Evolutionary conservation across 352 stramenopile species (phyloP), one percentile per base, ranked within the genome.

Genomic region (Pythium aristosporum): DNA sequence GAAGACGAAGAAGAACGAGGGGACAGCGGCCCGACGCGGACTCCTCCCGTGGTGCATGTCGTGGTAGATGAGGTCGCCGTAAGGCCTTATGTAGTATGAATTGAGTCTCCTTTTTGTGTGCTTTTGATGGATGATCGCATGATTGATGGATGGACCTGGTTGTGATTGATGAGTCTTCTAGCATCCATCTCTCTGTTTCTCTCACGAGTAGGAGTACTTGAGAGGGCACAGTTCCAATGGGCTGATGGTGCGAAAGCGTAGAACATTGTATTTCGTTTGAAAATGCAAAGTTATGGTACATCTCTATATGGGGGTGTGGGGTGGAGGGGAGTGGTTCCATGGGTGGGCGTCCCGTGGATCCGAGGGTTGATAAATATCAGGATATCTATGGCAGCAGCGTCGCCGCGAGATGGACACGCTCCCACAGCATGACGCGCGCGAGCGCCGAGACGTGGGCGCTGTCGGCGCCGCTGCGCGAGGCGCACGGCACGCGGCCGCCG

Each of bases 371-470:
- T 50, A 50, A 46, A 59, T 53, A 30, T 8, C 37, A 56, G 61
- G 41, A 59, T 53, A 30, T 8, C 37, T 60, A 67, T 41, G 55
- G 47, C 51, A 46, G 10, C 49, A 60, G 50, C 39, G 47, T 25
- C 8, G 60, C 30, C n/a, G 50, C 50, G 21, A 67, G n/a, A 23
- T 54, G 42, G 47, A 43, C 48, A 10, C 54, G 53, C 47, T 69
- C 63, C 63, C 63, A 69, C 30, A 51, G 56, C 39, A 57, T 20
- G 18, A 69, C 25, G 7, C 42, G 16, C 28, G 30, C 32, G 16
- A 69, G 37, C 15, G 57, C 48, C 23, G 43, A 16, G 8, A 64
- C 18, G 30, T 52, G 39, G 15, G 34, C 55, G 30, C 5, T 7
- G 12, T 67, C 51, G 43, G 52, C 61, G 21, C 32, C 53, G 3